A percentile compares a stretch with the other conserved stretches of the same genome.
These are phyloP conservation scores for Acanthamoeba castellanii DNA, from an alignment of 208 protist genomes.

Conservation along the genomic window DNA sequence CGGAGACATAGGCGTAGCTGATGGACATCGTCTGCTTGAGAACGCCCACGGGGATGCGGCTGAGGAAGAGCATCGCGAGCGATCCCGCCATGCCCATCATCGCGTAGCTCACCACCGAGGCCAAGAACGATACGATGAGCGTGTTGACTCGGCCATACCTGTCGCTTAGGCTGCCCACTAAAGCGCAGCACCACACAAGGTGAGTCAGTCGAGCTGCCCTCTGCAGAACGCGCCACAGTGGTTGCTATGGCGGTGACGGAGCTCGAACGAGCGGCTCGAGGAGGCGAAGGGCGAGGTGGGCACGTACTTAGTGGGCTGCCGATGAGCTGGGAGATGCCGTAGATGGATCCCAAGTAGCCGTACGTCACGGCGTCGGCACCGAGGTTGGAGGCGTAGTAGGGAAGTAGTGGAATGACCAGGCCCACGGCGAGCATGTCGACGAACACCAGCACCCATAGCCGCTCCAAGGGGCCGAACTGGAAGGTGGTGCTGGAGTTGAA, in stretches of 20 bases:
- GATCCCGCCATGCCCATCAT: slow-evolving; percentile 33
- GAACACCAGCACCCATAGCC: slow-evolving; percentile 43
- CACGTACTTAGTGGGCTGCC: slow-evolving; percentile 51
- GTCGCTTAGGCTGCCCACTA: slow-evolving; percentile 46
- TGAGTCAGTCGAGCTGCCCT: background rate
- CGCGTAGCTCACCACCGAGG: slow-evolving; percentile 29
- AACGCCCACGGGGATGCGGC: background rate
- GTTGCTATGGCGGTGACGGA: background rate
- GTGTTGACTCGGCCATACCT: slow-evolving; percentile 16
- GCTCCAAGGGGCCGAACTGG: slow-evolving; percentile 19
- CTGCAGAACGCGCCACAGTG: background rate
- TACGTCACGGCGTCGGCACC: slow-evolving; percentile 15
- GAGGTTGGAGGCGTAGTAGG: slow-evolving; percentile 24
- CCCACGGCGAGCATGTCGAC: slow-evolving; percentile 40
- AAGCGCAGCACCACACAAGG: background rate
- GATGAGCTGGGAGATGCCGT: slow-evolving; percentile 38
- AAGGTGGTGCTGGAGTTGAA: background rate
- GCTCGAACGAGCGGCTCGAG: background rate
- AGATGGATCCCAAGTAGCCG: slow-evolving; percentile 47
- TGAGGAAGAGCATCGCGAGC: slow-evolving; percentile 13
- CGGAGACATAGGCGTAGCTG: slow-evolving; percentile 41
- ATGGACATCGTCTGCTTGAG: slow-evolving; percentile 35
- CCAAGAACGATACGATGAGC: slow-evolving; percentile 2
- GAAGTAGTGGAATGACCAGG: slow-evolving; percentile 21
- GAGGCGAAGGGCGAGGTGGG: too few species aligned